A percentile compares a stretch with the other conserved stretches of the same genome.
phyloP scores from a whole-genome alignment of 2,329 filamentous ascomycete species.

The Alternaria sp. region DNA sequence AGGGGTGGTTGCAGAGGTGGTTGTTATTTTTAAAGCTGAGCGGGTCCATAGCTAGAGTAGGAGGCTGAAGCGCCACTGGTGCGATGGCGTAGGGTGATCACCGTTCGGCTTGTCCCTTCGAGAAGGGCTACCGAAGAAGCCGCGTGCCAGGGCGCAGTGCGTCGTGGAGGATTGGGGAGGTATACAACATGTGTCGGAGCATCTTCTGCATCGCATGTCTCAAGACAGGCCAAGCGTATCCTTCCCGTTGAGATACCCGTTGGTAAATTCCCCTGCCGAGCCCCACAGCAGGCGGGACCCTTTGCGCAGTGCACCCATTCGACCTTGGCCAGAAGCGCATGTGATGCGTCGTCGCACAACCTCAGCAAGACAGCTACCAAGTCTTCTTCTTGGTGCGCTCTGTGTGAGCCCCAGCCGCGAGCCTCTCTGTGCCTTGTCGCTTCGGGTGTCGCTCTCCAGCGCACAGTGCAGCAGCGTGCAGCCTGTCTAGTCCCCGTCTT shows the following conservation, averaged over 20 bases:
- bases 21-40: constrained; percentile 24
- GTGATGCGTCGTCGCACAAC: constrained; percentile 51
- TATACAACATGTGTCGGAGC: not conserved
- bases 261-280: constrained; percentile 12
- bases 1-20: constrained; percentile 17
- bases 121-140: constrained; percentile 25
- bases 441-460: constrained; percentile 1
- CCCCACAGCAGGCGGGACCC: constrained; percentile 18
- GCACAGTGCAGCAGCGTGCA: constrained; percentile 2
- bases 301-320: constrained; percentile 9
- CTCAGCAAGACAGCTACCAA: constrained; percentile 31
- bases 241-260: not conserved
- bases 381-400: constrained; percentile 36
- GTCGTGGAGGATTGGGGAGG: not conserved
- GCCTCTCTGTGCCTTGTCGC: constrained; percentile 1
- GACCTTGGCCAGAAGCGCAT: constrained; percentile 42
- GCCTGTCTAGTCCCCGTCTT: constrained; percentile 11
- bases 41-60: constrained; percentile 7
- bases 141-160: constrained; percentile 4
- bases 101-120: constrained; percentile 27
- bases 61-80: constrained; percentile 3
- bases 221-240: constrained; percentile 1
- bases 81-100: constrained; percentile 18
- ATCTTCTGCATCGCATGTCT: not conserved
- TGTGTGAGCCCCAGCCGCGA: constrained; percentile 6